Evolutionary conservation across 257 asterid genomes (phyloP).

Genomic region (Nicotiana tomentosiformis): DNA sequence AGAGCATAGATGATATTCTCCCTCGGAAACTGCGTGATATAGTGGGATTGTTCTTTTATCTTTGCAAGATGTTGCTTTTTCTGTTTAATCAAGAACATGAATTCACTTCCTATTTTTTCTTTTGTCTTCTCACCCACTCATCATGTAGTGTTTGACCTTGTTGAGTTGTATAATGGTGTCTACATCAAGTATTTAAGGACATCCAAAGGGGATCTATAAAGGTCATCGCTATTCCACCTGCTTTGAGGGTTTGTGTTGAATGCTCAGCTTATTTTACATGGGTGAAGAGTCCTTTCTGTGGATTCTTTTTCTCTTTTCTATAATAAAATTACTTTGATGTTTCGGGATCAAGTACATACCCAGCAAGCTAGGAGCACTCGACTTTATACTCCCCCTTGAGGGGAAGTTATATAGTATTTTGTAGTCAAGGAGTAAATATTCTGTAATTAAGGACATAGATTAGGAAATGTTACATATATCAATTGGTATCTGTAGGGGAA

Average conservation of each 20-base stretch:
- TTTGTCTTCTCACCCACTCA: not conserved
- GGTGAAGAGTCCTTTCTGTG: not conserved
- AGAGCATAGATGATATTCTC: not conserved
- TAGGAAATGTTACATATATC: not conserved
- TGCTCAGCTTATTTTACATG: too few relatives aligned
- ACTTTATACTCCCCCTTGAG: not conserved
- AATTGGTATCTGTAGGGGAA: not conserved
- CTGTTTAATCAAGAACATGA: not conserved
- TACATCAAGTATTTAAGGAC: too few relatives aligned
- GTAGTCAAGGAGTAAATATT: not conserved
- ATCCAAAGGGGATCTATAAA: too few relatives aligned
- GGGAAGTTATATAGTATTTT: not conserved
- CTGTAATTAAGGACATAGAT: not conserved
- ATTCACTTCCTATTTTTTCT: too few relatives aligned
- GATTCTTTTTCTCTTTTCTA: not conserved
- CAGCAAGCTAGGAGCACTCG: not conserved
- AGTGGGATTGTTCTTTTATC: not conserved
- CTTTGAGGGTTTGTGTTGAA: too few relatives aligned
- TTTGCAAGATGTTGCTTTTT: not conserved
- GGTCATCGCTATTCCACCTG: too few relatives aligned
- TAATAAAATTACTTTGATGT: too few relatives aligned
- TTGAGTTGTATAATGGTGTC: not conserved
- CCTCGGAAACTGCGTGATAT: not conserved
- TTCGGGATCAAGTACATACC: not conserved
- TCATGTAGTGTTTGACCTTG: not conserved